Evolutionary conservation across 225 moss, liverwort and hornwort genomes (phyloP).

Genomic region (Pleurozium schreberi): DNA sequence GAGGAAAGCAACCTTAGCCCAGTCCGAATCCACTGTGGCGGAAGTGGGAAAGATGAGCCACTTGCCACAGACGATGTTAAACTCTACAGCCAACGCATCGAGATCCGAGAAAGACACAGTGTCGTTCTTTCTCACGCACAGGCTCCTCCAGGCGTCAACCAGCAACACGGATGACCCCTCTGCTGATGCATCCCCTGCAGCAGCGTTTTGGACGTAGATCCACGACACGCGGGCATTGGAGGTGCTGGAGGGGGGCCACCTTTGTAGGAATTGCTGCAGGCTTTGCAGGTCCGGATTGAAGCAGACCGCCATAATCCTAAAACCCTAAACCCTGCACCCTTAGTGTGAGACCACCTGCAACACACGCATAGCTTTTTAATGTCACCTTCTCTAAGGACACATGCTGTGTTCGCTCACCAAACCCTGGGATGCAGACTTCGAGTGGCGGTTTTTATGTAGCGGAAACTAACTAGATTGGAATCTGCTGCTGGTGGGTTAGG

Average conservation of each 20-base stretch:
- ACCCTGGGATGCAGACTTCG: neutral
- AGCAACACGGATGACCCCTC: neutral
- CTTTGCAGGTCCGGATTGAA: neutral
- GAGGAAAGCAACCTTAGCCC: neutral
- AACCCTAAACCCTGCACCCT: neutral
- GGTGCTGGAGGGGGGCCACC: conserved; percentile 4
- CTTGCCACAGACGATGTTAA: conserved; percentile 4
- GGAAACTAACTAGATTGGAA: neutral
- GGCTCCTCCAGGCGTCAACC: neutral
- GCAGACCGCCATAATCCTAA: neutral
- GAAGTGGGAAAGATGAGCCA: conserved; percentile 17
- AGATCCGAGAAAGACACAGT: neutral
- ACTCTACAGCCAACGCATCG: conserved; percentile 1
- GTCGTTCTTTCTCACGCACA: conserved; percentile 6
- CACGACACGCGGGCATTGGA: neutral
- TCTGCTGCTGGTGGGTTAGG: neutral
- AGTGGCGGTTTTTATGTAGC: neutral
- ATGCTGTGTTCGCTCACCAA: neutral
- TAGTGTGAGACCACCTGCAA: neutral
- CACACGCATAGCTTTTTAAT: neutral
- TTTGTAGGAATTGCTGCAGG: neutral
- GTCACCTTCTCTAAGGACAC: neutral
- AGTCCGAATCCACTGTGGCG: conserved; percentile 3
- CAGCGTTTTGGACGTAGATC: neutral
- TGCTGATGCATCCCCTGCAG: neutral